Evolutionary conservation across 345 rosid species (phyloP), one percentile per base, ranked within the genome.

Genomic region (Heritiera fomes): DNA sequence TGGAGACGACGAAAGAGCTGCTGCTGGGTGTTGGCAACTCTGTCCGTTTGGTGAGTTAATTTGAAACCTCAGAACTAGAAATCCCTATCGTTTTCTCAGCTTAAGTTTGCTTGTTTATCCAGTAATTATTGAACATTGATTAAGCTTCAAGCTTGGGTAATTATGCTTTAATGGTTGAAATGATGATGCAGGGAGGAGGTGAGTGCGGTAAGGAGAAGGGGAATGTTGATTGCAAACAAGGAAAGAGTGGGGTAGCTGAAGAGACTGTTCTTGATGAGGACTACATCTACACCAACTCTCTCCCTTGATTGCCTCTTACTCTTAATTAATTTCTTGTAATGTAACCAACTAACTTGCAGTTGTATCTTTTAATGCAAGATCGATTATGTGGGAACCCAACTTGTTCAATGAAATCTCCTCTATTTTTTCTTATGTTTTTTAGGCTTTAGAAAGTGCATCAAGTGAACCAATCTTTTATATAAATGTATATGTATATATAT

Each of bases 201-300:
- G 78, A 59, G 49, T 73, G 77, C 38, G 49, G 70, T 0, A 70
- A 83, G 64, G 74, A 50, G 20, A 28, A 49, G 3, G 38, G 3
- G 6, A 47, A 74, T 23, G 81, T 71, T 52, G 77, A 60, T 52
- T 68, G 81, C 79, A 77, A 62, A 52, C 23, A 77, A 80, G 77
- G 77, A 75, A 55, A 63, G 59, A 71, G 73, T 77, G 58, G 74
- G 72, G 18, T 47, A 67, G 62, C 46, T 77, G 64, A 76, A 75
- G 66, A 64, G 49, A 77, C 46, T 67, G 43, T 62, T 28, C 68
- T 60, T 55, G 78, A 67, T 73, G 81, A 77, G 59, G 83, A 78
- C 38, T 83, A 77, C 77, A 77, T 80, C 69, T 80, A 83, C 77
- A 75, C 82, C 79, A 78, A 75, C 20, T 75, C 79, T 60, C 66